phyloP scores from a whole-genome alignment of 2,329 filamentous ascomycete species.

The Cladosporium cucumerinum region DNA sequence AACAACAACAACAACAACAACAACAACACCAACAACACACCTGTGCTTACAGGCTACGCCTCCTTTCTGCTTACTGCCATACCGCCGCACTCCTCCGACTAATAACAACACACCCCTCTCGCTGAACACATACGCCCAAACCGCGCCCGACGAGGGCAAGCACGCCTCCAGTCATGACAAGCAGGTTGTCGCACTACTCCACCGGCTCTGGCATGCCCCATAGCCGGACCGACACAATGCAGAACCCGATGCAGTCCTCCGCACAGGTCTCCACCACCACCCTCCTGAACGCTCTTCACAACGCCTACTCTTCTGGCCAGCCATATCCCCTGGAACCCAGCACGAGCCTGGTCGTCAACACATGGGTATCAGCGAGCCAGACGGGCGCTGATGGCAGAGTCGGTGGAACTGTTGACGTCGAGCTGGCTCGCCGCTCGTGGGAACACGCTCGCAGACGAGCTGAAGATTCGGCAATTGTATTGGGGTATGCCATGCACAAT shows the following conservation, averaged over 20 bases:
- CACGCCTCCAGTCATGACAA: constrained; percentile 50
- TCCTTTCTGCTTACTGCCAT: constrained; percentile 9
- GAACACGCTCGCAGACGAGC: constrained; percentile 92
- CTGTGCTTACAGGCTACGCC: background rate
- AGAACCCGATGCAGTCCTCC: constrained; percentile 53
- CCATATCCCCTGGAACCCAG: constrained; percentile 86
- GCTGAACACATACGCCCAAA: constrained; percentile 2
- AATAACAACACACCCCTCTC: background rate
- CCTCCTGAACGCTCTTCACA: constrained; percentile 86
- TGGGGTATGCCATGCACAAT: constrained; percentile 61
- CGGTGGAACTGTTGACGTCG: constrained; percentile 76
- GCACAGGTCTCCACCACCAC: constrained; percentile 88
- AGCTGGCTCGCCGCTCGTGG: constrained; percentile 80
- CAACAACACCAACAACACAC: background rate
- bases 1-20: background rate
- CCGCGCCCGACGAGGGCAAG: constrained; percentile 2
- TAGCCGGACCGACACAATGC: constrained; percentile 50
- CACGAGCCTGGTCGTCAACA: constrained; percentile 90
- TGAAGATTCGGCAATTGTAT: constrained; percentile 88
- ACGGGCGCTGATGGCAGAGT: constrained; percentile 64
- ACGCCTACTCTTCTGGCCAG: constrained; percentile 75
- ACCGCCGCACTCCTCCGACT: background rate
- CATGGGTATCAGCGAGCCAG: constrained; percentile 81
- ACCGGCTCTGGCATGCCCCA: constrained; percentile 55
- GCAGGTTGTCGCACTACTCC: constrained; percentile 61